Base-by-base conservation (phyloP, 352 stramenopile genomes). In the Globisporangium nagaii region DNA sequence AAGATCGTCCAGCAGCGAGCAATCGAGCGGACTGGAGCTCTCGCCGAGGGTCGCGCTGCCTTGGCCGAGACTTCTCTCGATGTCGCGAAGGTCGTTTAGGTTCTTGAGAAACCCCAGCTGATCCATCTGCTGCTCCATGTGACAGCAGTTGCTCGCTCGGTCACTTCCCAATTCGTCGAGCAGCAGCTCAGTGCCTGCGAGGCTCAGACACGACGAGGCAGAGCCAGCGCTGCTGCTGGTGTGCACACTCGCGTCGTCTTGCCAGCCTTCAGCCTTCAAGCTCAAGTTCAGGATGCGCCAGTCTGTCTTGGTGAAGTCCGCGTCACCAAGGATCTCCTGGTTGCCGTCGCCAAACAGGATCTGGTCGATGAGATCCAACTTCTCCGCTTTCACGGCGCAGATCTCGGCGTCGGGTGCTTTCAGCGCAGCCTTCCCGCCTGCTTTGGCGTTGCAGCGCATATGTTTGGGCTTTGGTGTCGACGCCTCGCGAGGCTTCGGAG, bases 1-100 rank as follows among this genome's bases (percentile, higher is more conserved):
- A 25, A 58, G 28, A 58, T 58, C 30, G 30, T 52, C 51, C 20
- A 52, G 28, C 8, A 52, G 12, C 19, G 19, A 28, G 17, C 28
- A 20, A 28, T 43, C 46, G 32, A 53, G 22, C 22, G 32, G 31
- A 27, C 46, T 41, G 13, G 32, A 34, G 20, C 32, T 24, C 32
- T 45, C 48, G 37, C 12, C 32, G 28, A 40, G 31, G 1, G 34
- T 22, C 24, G 25, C 43, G 17, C n/a, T n/a, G n/a, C 35, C 25
- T 24, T 49, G 17, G n/a, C 9, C n/a, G n/a, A n/a, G n/a, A n/a
- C 17, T 49, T 36, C 43, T 47, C n/a, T 28, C 13, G 10, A 39
- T 31, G n/a, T 46, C 24, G 20, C 15, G 31, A 17, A 42, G 6
- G 17, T 54, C 47, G 12, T 45, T 34, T 3, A 45, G 22, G 12